These are phyloP conservation scores for Erythrophleum fordii DNA, from an alignment of 306 rosid species.

Conservation along the genomic window DNA sequence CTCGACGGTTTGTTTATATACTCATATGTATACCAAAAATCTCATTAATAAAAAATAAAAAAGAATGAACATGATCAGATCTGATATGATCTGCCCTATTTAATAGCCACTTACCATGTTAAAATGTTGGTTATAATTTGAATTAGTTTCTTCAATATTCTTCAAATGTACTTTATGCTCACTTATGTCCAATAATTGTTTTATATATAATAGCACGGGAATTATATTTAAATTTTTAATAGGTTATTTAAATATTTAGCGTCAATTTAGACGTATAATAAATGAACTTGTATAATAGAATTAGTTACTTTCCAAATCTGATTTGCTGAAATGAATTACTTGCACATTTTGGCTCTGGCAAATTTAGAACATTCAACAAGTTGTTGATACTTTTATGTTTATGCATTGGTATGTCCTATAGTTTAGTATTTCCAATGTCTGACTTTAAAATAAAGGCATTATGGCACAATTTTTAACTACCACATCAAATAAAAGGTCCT, in stretches of 20 bases:
- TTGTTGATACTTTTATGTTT: too few species aligned
- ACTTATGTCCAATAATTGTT: too few species aligned
- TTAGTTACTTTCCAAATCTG: not conserved
- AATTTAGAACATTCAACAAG: too few species aligned
- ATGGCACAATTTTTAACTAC: too few species aligned
- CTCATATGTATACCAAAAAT: not conserved
- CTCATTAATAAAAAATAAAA: not conserved
- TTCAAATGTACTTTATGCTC: not conserved
- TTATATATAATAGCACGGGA: too few species aligned
- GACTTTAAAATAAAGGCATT: too few species aligned
- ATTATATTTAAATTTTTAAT: not conserved
- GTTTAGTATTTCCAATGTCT: not conserved
- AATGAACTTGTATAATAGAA: not conserved
- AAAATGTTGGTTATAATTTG: not conserved
- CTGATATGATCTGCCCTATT: not conserved
- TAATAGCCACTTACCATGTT: not conserved
- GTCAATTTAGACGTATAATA: not conserved
- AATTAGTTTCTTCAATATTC: not conserved
- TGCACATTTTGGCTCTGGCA: too few species aligned
- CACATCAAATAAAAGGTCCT: too few species aligned
- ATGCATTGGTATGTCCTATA: too few species aligned
- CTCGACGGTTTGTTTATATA: not conserved
- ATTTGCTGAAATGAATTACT: not conserved
- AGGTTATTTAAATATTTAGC: not conserved
- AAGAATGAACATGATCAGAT: too few species aligned